A percentile compares a stretch with the other conserved stretches of the same genome.
Conservation (phyloP, 2,329 filamentous ascomycete genomes). For the Arthrobotrys conoides region DNA sequence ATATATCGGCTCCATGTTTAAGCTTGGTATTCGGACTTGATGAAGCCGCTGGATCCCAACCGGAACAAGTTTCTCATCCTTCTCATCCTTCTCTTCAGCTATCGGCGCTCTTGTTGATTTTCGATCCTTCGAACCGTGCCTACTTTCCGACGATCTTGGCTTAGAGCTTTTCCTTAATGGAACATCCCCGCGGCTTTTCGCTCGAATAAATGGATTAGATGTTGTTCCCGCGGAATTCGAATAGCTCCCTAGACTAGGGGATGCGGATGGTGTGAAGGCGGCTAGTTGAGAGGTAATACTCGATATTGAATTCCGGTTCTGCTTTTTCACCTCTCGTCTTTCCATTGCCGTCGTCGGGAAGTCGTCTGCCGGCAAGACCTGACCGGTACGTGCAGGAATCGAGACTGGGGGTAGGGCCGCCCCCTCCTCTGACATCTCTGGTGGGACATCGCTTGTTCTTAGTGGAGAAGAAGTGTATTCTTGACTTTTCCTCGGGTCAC, state of each 20-base stretch:
- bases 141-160: constrained; percentile 65
- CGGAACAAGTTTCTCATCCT: constrained; percentile 74
- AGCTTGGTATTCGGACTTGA: constrained; percentile 83
- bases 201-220: constrained; percentile 58
- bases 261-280: constrained; percentile 43
- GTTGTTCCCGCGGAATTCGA: constrained; percentile 56
- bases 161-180: constrained; percentile 62
- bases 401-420: constrained; percentile 39
- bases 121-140: constrained; percentile 49
- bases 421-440: constrained; percentile 56
- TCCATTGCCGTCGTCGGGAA: constrained; percentile 21
- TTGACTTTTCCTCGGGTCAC: constrained; percentile 52
- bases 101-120: constrained; percentile 23
- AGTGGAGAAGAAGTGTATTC: constrained; percentile 57
- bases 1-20: constrained; percentile 96
- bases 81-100: constrained; percentile 35
- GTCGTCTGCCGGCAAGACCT: constrained; percentile 25
- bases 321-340: constrained; percentile 35
- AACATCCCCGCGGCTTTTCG: constrained; percentile 45
- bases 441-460: constrained; percentile 56
- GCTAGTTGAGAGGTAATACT: constrained; percentile 47
- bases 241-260: constrained; percentile 53
- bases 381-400: constrained; percentile 35
- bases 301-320: constrained; percentile 54
- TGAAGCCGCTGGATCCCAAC: constrained; percentile 93